These are phyloP conservation scores for Monilinia laxa DNA, from an alignment of 2,329 filamentous ascomycete genomes.

Conservation along the genomic window DNA sequence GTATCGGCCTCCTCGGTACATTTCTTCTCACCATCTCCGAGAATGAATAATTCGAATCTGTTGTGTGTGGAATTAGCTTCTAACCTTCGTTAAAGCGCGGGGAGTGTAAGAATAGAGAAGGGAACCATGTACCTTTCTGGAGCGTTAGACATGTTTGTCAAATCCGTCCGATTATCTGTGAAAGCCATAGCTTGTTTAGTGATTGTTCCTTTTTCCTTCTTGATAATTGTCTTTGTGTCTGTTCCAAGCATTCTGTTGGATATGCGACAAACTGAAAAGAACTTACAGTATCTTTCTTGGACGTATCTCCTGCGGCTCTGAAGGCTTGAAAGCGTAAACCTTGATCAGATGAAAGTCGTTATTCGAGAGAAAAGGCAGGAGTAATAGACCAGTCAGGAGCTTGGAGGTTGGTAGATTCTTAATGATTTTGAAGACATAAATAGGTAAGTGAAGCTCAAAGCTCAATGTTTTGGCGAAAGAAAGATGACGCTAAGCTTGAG, in stretches of 20 bases:
- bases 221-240: constrained; percentile 11
- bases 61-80: background rate
- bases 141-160: constrained; percentile 24
- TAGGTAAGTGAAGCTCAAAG: background rate
- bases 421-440: background rate
- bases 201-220: constrained; percentile 12
- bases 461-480: constrained; percentile 8
- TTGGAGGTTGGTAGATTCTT: background rate
- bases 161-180: background rate
- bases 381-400: background rate
- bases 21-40: constrained; percentile 87
- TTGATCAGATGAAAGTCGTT: background rate
- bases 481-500: background rate
- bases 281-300: background rate
- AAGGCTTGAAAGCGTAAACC: background rate
- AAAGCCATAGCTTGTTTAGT: constrained; percentile 9
- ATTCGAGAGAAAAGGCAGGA: background rate
- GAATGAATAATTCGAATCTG: constrained; percentile 92
- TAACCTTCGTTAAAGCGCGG: background rate
- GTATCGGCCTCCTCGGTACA: constrained; percentile 86
- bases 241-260: background rate
- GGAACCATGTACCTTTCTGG: constrained; percentile 15
- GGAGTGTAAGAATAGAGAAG: background rate
- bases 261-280: background rate
- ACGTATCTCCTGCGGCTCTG: background rate